Percentiles rank a stretch among this genome's conserved stretches.
These are phyloP conservation scores for Echria macrotheca DNA, from an alignment of 495 filamentous ascomycete genomes.

Conservation along the genomic window DNA sequence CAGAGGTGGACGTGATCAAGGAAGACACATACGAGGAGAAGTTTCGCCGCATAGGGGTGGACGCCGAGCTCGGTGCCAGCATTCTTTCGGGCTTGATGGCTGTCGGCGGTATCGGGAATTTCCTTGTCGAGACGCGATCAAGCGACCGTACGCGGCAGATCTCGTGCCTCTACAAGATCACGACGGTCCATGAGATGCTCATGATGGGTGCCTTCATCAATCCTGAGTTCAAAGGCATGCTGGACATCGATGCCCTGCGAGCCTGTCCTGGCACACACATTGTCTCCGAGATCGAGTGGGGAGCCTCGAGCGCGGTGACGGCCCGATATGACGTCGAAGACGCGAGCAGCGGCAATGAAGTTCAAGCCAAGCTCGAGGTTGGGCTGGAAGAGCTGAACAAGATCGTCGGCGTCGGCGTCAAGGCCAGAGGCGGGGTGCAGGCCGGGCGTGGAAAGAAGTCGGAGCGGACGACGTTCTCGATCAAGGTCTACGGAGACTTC, in stretches of 20 bases:
- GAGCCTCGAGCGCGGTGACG: background rate
- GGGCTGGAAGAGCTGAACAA: background rate
- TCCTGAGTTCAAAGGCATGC: too few relatives aligned
- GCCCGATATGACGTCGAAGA: background rate
- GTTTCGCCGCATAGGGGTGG: background rate
- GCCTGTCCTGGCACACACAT: background rate
- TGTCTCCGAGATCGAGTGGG: background rate
- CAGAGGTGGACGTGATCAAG: background rate
- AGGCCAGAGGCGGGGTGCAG: too few relatives aligned
- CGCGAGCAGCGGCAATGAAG: background rate
- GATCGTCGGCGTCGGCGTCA: background rate
- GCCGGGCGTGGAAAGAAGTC: background rate
- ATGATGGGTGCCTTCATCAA: background rate
- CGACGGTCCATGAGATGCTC: background rate
- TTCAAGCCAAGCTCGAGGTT: background rate
- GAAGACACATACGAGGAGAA: slow-evolving; percentile 1
- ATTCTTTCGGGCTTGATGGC: background rate
- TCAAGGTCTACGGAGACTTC: background rate
- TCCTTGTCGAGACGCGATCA: background rate
- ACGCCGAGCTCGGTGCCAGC: slow-evolving; percentile 1
- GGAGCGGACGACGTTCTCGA: background rate
- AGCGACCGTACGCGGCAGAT: background rate
- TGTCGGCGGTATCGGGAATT: background rate
- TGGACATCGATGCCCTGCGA: background rate
- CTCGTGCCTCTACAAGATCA: background rate